Evolutionary conservation across 2,329 filamentous ascomycete genomes (phyloP).

Genomic region (Trichoderma cornu-damae): DNA sequence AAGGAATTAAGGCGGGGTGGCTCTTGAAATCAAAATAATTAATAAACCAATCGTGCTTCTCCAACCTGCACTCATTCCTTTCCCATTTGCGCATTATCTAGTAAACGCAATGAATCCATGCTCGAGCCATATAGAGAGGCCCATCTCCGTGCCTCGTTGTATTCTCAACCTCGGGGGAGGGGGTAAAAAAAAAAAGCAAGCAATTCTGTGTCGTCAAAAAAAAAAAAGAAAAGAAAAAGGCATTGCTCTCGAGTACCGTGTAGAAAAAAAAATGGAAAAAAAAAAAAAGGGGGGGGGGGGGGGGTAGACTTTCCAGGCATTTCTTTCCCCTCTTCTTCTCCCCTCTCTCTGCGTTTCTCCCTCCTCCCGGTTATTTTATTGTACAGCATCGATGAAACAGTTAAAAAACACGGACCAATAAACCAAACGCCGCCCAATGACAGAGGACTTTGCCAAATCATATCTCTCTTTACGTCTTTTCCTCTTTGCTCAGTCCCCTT

Average conservation of each 20-base stretch:
- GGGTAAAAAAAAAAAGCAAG: neutral
- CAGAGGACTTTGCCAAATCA: conserved; percentile 12
- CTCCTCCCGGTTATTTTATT: conserved; percentile 1
- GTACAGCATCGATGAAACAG: conserved; percentile 18
- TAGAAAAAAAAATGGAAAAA: no score
- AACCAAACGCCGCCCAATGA: conserved; percentile 21
- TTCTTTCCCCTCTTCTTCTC: neutral
- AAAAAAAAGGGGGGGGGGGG: no score
- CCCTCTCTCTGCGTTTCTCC: neutral
- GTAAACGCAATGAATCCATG: neutral
- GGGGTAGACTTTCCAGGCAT: neutral
- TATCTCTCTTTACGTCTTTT: conserved; percentile 16
- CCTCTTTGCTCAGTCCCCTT: neutral
- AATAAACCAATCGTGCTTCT: neutral
- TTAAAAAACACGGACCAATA: conserved; percentile 6
- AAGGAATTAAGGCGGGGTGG: no score
- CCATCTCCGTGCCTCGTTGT: neutral
- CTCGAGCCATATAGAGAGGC: neutral
- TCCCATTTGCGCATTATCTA: neutral
- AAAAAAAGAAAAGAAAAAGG: no score
- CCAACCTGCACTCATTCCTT: neutral
- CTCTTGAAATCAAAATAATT: no score
- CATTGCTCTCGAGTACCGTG: neutral
- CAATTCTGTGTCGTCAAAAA: neutral
- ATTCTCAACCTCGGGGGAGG: neutral